Base-by-base conservation (phyloP, 1,284 basidiomycete species). In the Microbotryomycetes sp. region DNA sequence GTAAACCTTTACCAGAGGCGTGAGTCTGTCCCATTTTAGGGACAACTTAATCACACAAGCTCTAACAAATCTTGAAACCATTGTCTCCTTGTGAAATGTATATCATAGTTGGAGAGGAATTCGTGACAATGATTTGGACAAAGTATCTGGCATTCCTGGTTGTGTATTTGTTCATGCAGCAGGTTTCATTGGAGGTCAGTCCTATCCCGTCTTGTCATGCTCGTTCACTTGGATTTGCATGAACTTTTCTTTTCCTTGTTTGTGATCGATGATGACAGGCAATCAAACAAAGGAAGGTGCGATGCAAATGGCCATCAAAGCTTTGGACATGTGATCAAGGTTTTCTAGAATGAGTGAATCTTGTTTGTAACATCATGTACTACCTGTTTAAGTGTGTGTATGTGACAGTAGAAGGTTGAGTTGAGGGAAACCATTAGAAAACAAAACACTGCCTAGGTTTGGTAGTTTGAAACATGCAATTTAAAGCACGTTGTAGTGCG, bases 131-230 rank as follows among this genome's bases (percentile, higher is more conserved):
- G 81, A 82, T 54, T 79, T 98, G 49, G 86, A 84, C 52, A 78
- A 85, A 68, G 77, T 84, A 15, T 85, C 84, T 14, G 91, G 90
- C 2, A 85, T 97, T 65, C 82, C 84, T 0, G 90, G 86, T 1
- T 84, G 92, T 58, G 84, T 97, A 60, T 98, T 98, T 74, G 86
- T 93, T 29, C 94, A 98, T 77, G 89, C 92, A 1, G 88, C 86
- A 62, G 94, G 94, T 3, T 98, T 98, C 75, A 97, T 93, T 72
- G 96, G 92, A 71, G 92, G 90, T 84, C 66, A 72, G 85, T 77
- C n/a, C n/a, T n/a, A 6, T 22, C 50, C 15, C 9, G 25, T 16
- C 26, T 46, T 16, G 49, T 62, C 54, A 29, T 29, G 28, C 53
- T n/a, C 31, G 9, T 47, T 50, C 46, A 52, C 42, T 28, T 52